Conservation (phyloP, 2,329 filamentous ascomycete species). For the Ceratocystiopsis minuta region DNA sequence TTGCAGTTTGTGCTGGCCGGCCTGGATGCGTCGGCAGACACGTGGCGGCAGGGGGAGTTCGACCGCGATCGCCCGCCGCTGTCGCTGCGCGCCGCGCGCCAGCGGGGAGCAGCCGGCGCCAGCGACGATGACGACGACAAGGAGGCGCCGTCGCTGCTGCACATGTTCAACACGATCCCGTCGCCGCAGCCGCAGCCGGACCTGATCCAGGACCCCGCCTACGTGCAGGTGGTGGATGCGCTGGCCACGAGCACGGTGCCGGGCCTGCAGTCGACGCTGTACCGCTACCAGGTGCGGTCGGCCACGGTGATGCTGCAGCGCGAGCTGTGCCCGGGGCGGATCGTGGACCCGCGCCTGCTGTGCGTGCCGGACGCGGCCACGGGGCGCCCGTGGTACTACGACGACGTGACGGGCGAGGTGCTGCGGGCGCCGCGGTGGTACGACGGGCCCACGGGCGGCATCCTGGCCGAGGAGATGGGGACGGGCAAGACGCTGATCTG, state of each 20-base stretch:
- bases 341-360: slow-evolving; percentile 58
- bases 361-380: slow-evolving; percentile 41
- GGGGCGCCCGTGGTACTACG: slow-evolving; percentile 44
- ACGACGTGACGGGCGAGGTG: slow-evolving; percentile 43
- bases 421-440: slow-evolving; percentile 52
- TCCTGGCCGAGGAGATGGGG: slow-evolving; percentile 67
- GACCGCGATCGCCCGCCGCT: not conserved
- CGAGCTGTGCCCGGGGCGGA: slow-evolving; percentile 45
- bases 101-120: not conserved
- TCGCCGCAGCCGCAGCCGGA: slow-evolving; percentile 43
- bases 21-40: slow-evolving; percentile 36
- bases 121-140: slow-evolving; percentile 3
- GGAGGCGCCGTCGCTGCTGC: slow-evolving; percentile 38
- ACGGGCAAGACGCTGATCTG: slow-evolving; percentile 80
- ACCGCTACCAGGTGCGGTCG: slow-evolving; percentile 65
- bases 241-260: slow-evolving; percentile 33
- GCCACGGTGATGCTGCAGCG: slow-evolving; percentile 71
- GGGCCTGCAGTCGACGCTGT: slow-evolving; percentile 47
- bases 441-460: slow-evolving; percentile 57
- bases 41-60: slow-evolving; percentile 32
- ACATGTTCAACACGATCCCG: slow-evolving; percentile 55
- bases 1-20: slow-evolving; percentile 29
- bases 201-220: slow-evolving; percentile 29
- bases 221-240: slow-evolving; percentile 33
- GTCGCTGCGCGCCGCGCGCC: not conserved